Conservation (phyloP, 1,284 basidiomycete species). For the Ganoderma leucocontextum region DNA sequence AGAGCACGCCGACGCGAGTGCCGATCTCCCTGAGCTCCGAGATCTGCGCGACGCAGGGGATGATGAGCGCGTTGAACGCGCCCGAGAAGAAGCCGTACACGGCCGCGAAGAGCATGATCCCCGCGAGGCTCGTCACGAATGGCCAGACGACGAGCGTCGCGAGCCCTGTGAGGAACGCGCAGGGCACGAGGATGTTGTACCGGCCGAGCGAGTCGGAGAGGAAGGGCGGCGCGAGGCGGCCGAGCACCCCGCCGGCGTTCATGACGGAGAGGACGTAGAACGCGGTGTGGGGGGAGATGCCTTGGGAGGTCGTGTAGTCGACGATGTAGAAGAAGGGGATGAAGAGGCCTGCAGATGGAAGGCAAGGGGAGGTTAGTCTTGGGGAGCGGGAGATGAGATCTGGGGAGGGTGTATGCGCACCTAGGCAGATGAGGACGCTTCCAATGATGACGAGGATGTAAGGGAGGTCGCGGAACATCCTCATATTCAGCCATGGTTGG, state of each 20-base stretch:
- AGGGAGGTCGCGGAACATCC: conserved; percentile 41
- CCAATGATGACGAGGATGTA: conserved; percentile 42
- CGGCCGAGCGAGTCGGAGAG: conserved; percentile 67
- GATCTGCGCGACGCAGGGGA: conserved; percentile 46
- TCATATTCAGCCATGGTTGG: conserved; percentile 38
- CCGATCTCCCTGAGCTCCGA: conserved; percentile 63
- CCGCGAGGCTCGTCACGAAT: conserved; percentile 41
- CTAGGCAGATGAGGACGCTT: conserved; percentile 44
- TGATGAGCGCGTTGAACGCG: conserved; percentile 45
- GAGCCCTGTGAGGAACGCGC: conserved; percentile 67
- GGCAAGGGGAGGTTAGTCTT: not conserved
- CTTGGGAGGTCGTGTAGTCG: conserved; percentile 35
- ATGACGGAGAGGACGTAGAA: conserved; percentile 67
- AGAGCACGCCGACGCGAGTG: conserved; percentile 65
- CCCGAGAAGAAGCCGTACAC: conserved; percentile 58
- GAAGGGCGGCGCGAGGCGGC: conserved; percentile 66
- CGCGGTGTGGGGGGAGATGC: conserved; percentile 27
- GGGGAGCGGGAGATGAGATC: not conserved
- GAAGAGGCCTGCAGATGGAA: conserved; percentile 66
- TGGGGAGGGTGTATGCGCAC: conserved; percentile 22
- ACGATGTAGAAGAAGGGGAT: conserved; percentile 55
- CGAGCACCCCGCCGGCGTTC: conserved; percentile 67
- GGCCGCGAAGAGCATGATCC: conserved; percentile 62
- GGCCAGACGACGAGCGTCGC: conserved; percentile 66
- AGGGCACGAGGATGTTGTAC: conserved; percentile 65